Evolutionary conservation across 2,329 filamentous ascomycete species (phyloP).

Genomic region (Paecilomyces niveus): DNA sequence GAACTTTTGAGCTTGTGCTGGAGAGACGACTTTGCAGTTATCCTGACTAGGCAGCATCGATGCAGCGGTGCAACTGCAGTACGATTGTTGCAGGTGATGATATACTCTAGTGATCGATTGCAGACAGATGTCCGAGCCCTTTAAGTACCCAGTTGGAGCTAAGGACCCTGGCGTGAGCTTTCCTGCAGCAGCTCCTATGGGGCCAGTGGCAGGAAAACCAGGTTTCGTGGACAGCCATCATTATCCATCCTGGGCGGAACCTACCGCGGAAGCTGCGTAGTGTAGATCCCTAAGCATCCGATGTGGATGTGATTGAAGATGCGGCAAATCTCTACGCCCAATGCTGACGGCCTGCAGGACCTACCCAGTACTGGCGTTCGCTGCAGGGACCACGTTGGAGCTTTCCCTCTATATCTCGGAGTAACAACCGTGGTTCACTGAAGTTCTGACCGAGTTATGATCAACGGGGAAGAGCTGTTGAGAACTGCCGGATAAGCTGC

Average conservation of each 20-base stretch:
- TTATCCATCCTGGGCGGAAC: not conserved
- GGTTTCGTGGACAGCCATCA: not conserved
- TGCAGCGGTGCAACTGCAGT: not conserved
- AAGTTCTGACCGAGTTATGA: not conserved
- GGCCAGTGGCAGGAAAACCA: not conserved
- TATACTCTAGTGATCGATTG: not conserved
- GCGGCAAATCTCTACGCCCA: not conserved
- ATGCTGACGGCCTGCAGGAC: not conserved
- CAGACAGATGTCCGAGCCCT: not conserved
- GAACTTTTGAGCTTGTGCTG: not conserved
- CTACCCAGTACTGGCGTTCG: not conserved
- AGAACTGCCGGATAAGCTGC: not conserved
- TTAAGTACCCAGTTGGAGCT: not conserved
- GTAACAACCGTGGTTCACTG: not conserved
- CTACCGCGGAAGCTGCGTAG: not conserved
- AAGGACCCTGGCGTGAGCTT: not conserved
- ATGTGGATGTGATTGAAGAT: slow-evolving; percentile 8
- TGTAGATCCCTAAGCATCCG: not conserved
- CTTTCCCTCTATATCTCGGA: not conserved
- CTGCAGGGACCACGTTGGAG: not conserved
- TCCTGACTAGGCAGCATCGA: not conserved
- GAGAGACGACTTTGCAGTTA: not conserved
- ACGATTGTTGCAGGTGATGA: not conserved
- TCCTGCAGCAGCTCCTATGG: not conserved
- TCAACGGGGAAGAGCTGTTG: not conserved